Base-by-base conservation (phyloP, 768 basidiomycete genomes). In the Pleurotus eryngii region DNA sequence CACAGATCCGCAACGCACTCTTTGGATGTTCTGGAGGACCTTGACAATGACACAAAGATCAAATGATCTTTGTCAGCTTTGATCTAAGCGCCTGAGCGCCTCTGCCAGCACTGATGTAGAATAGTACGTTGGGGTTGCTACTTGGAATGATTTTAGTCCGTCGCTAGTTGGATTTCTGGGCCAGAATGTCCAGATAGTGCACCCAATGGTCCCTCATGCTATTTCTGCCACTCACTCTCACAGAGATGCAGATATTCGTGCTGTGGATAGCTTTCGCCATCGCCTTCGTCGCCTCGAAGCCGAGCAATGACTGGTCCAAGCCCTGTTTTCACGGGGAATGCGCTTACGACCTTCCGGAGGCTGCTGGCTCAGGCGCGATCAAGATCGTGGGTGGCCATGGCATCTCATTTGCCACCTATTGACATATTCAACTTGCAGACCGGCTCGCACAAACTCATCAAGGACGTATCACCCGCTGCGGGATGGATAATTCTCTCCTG, bases 401-500 rank as follows among this genome's bases (percentile, higher is more conserved):
- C 38, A 27, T 39, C 11, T 15, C 18, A 5, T 30, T 30, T 27
- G 14, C 20, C 8, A 15, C 26, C 12, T 0, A 15, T 20, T 37
- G 35, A 39, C 9, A 39, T 20, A 38, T 17, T 38, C 12, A 8
- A 35, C 7, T 17, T 35, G 3, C 37, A 54, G 51, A 38, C 51
- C 6, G 51, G 51, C 39, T 54, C 51, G 0, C 51, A 17, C 4
- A 20, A 11, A 15, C 2, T 20, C 8, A 54, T 54, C 17, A 54
- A 22, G 20, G 51, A 54, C 22, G 26, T 54, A 17, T 54, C 51
- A 12, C 51, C 51, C 15, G 51, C 51, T 4, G 51, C 51, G 22
- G 51, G 51, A 4, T 54, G 51, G 51, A 20, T 42, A 3, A 54
- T 54, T 20, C 38, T 54, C 14, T 54, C 51, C 18, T 54, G 51